Conservation (phyloP, 768 basidiomycete species). For the Pleurotus tuber-regium region DNA sequence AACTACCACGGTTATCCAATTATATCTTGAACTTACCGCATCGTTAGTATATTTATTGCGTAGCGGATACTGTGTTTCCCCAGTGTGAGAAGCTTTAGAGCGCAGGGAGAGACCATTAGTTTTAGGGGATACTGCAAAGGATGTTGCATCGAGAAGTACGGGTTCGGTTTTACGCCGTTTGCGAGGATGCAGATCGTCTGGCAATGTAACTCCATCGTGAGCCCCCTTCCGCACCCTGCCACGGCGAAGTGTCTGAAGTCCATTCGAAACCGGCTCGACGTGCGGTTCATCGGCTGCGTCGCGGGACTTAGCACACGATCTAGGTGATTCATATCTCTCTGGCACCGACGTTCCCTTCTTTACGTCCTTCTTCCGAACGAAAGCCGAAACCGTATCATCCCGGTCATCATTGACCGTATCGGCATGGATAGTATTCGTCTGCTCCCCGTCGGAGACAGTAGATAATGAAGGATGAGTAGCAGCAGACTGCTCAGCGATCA, state of each 20-base stretch:
- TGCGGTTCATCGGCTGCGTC: neutral
- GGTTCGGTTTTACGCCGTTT: slow-evolving; percentile 26
- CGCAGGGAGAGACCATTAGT: neutral
- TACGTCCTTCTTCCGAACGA: too few species aligned
- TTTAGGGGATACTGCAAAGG: neutral
- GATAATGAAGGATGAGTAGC: slow-evolving; percentile 29
- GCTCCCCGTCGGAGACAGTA: too few species aligned
- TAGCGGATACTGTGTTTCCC: too few species aligned
- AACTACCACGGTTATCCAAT: neutral
- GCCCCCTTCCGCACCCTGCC: neutral
- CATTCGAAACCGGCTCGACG: neutral
- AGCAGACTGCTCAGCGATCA: neutral
- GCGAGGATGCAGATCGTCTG: slow-evolving; percentile 14
- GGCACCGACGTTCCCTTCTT: neutral
- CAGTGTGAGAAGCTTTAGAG: neutral
- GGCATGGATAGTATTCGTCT: too few species aligned
- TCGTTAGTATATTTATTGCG: too few species aligned
- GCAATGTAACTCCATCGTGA: slow-evolving; percentile 6
- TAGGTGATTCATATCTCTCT: slow-evolving; percentile 1
- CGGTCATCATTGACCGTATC: too few species aligned
- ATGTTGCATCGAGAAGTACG: neutral
- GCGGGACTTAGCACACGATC: neutral
- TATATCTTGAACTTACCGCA: neutral
- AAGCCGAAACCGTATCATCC: too few species aligned
- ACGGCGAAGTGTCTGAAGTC: neutral